Conservation (phyloP, 345 rosid species). For the Ceriops zippeliana region DNA sequence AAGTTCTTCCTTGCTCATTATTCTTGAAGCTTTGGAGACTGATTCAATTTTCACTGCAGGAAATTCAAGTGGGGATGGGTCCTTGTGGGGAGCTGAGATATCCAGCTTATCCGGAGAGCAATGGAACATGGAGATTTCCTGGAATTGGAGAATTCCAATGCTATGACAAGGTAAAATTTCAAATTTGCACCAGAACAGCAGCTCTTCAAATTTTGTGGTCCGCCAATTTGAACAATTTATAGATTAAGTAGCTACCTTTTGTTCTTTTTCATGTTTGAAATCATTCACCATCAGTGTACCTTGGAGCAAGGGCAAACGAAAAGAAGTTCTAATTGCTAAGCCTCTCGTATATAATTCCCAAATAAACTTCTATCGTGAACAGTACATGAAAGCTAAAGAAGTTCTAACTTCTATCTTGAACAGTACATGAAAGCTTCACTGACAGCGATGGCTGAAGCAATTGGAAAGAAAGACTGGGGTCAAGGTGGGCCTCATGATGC, state of each 20-base stretch:
- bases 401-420: slow-evolving; percentile 17
- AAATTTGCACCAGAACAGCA: neutral
- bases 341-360: slow-evolving; percentile 9
- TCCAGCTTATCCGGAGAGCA: slow-evolving; percentile 94
- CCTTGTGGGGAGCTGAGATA: slow-evolving; percentile 95
- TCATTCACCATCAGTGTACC: neutral
- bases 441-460: slow-evolving; percentile 70
- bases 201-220: neutral
- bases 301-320: neutral
- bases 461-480: slow-evolving; percentile 72
- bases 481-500: slow-evolving; percentile 77
- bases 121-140: slow-evolving; percentile 88
- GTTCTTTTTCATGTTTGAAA: neutral
- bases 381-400: slow-evolving; percentile 69
- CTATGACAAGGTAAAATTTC: slow-evolving; percentile 73
- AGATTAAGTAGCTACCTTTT: neutral
- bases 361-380: slow-evolving; percentile 28
- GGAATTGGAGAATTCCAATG: slow-evolving; percentile 99
- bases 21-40: slow-evolving; percentile 1
- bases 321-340: neutral
- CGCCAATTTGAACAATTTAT: neutral
- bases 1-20: neutral
- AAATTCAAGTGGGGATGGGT: slow-evolving; percentile 96
- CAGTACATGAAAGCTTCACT: slow-evolving; percentile 93
- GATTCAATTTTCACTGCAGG: slow-evolving; percentile 46